A percentile compares a stretch with the other conserved stretches of the same genome.
Conservation (phyloP, 2,329 filamentous ascomycete genomes). For the Sordariomycetes sp. region DNA sequence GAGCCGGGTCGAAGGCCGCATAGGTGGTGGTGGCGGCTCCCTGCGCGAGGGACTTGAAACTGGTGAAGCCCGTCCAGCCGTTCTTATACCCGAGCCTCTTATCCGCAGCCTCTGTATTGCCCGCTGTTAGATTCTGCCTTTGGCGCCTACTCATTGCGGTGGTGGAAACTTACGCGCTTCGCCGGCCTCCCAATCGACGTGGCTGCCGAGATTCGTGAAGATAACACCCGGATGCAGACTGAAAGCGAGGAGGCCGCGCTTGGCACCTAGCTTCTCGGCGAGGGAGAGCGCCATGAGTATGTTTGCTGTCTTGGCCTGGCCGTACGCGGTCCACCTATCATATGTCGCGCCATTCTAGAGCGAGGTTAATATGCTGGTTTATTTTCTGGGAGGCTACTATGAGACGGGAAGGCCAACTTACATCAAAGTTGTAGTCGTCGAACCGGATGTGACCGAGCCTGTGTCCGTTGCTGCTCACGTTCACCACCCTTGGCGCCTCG, state of each 20-base stretch:
- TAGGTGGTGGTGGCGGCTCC: conserved; percentile 14
- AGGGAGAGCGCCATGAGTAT: conserved; percentile 20
- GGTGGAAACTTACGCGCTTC: conserved; percentile 5
- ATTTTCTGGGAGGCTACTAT: neutral
- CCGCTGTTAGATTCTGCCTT: neutral
- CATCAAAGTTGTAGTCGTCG: conserved; percentile 30
- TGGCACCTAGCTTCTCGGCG: conserved; percentile 17
- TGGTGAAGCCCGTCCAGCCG: conserved; percentile 6
- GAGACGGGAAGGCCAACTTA: conserved; percentile 5
- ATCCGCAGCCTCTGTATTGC: neutral
- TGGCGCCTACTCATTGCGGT: too few species aligned
- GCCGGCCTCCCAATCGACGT: conserved; percentile 5
- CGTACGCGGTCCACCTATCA: conserved; percentile 21
- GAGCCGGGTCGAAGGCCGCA: conserved; percentile 14
- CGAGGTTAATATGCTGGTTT: neutral
- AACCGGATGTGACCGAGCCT: conserved; percentile 28
- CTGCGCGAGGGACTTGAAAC: conserved; percentile 14
- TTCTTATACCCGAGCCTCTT: neutral
- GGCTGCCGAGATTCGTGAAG: conserved; percentile 6
- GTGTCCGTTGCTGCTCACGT: conserved; percentile 31
- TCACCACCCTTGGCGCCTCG: conserved; percentile 24
- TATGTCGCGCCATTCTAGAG: neutral
- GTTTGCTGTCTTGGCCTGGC: conserved; percentile 25
- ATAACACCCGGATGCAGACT: conserved; percentile 23
- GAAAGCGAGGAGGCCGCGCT: conserved; percentile 16